A percentile compares a stretch with the other conserved stretches of the same genome.
phyloP scores from a whole-genome alignment of 192 early-diverging fungal genomes.

The Piromyces finnis region DNA sequence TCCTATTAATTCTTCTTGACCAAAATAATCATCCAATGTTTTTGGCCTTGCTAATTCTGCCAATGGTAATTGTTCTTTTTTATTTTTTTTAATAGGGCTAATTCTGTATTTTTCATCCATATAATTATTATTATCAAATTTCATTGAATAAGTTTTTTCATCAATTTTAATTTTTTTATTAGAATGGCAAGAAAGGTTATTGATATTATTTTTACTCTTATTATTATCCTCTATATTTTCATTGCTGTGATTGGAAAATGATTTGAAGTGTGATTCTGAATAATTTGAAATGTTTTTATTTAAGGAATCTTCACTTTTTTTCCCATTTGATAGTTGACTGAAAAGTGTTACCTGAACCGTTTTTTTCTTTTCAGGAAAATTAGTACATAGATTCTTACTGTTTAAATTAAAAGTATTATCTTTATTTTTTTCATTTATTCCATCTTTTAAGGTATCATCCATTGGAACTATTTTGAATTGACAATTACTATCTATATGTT shows the following conservation, averaged over 20 bases:
- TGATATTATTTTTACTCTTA: too few species aligned
- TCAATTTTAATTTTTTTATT: too few species aligned
- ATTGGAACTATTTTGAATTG: neutral
- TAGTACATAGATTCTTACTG: neutral
- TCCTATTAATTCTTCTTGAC: constrained; percentile 52
- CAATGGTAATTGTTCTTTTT: constrained; percentile 24
- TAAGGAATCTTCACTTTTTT: too few species aligned
- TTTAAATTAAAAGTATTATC: neutral
- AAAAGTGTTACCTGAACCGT: neutral
- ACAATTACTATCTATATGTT: neutral
- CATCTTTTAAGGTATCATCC: neutral
- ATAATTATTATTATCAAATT: neutral
- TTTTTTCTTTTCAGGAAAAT: neutral
- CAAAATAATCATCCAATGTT: constrained; percentile 45
- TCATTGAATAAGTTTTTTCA: neutral
- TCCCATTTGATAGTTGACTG: too few species aligned
- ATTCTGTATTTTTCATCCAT: too few species aligned
- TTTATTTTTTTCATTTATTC: neutral
- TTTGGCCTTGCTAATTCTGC: constrained; percentile 40
- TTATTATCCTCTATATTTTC: too few species aligned
- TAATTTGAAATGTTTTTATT: too few species aligned
- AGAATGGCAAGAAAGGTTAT: too few species aligned
- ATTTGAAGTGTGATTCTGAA: too few species aligned
- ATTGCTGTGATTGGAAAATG: too few species aligned
- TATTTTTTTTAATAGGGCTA: neutral